Base-by-base conservation (phyloP, 306 rosid genomes). In the Castanospermum australe region DNA sequence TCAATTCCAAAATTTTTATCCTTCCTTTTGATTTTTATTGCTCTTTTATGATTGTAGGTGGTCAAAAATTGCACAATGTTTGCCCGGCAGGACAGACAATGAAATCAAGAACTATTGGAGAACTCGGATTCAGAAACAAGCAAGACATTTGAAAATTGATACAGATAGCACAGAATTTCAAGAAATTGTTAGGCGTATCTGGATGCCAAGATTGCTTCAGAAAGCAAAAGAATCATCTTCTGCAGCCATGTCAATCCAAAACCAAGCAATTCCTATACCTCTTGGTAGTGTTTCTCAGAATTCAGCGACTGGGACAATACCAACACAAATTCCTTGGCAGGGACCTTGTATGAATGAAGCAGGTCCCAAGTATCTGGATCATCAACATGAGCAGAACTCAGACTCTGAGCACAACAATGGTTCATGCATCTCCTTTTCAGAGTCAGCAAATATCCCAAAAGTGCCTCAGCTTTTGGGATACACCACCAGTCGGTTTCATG, bases 71-170 rank as follows among this genome's bases (percentile, higher is more conserved):
- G 96, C 93, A 0, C 91, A 83, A 25, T 52, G 66, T 39, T 85
- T 92, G 30, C 96, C 97, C 0, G 97, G 93, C 4, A 86, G 97
- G 65, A 92, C 97, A 0, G 97, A 92, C 60, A 92, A 92, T 14
- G 97, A 92, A 55, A 92, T 92, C 71, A 92, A 92, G 80, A 92
- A 92, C 83, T 90, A 87, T 1, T 92, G 97, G 97, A 87, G 96
- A 74, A 92, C 97, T 0, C 20, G 85, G 80, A 84, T 92, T 65
- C 92, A 90, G 71, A 92, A 89, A 35, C 96, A 92, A 68, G 96
- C 96, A 51, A 84, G 73, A 38, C 84, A 83, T 76, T 84, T 92
- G 45, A 90, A 87, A 9, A 80, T 90, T 14, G 85, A 87, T 14
- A 79, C 71, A 4, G 71, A 80, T 24, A 82, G 91, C 84, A 18